phyloP scores from a whole-genome alignment of 371 early-diverging fungal genomes.

The Apophysomyces variabilis region DNA sequence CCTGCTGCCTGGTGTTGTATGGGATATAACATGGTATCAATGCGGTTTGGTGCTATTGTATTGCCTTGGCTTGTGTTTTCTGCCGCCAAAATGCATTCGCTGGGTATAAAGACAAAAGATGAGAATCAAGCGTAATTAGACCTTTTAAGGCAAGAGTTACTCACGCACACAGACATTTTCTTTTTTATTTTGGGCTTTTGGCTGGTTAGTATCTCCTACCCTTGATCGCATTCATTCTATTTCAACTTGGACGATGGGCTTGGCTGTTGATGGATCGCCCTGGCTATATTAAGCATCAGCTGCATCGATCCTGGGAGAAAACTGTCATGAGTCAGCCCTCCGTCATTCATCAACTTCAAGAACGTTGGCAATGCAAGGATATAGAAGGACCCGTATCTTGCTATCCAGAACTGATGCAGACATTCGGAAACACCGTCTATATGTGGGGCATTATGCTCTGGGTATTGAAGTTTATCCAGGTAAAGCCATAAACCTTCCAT shows the following conservation, averaged over 20 bases:
- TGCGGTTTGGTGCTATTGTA: constrained; percentile 12
- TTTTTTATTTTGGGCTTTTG: no score
- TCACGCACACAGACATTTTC: neutral
- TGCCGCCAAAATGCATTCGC: constrained; percentile 13
- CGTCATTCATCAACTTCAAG: constrained; percentile 15
- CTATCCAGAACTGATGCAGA: constrained; percentile 3
- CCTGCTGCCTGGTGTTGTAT: constrained; percentile 15
- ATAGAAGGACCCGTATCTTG: constrained; percentile 13
- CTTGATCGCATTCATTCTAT: constrained; percentile 9
- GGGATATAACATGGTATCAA: constrained; percentile 15
- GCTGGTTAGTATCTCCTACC: constrained; percentile 20
- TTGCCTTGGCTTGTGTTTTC: neutral
- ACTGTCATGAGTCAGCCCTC: neutral
- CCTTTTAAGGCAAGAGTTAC: constrained; percentile 10
- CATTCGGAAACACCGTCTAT: constrained; percentile 22
- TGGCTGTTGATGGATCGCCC: constrained; percentile 12
- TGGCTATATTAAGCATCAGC: constrained; percentile 5
- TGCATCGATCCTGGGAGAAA: constrained; percentile 18
- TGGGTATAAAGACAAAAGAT: constrained; percentile 18
- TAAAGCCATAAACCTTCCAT: neutral
- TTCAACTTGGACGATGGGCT: constrained; percentile 13
- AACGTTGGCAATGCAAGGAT: constrained; percentile 17
- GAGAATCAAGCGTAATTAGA: neutral
- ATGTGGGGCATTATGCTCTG: constrained; percentile 22
- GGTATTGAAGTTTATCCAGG: constrained; percentile 24